phyloP scores from a whole-genome alignment of 306 rosid genomes.

The Adenanthera pavonina region DNA sequence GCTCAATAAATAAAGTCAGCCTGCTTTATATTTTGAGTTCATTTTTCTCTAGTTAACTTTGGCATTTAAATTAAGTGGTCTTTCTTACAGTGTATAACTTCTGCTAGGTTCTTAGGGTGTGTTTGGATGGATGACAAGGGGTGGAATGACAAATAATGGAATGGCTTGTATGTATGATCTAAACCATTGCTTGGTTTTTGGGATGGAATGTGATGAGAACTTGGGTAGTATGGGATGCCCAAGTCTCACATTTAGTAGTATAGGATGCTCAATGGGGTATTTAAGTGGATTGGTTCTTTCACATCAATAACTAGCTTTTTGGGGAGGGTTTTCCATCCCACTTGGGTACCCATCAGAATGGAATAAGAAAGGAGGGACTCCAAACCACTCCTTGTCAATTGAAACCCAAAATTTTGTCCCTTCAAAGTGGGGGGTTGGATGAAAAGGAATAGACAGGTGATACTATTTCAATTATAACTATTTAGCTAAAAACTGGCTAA shows the following conservation, averaged over 20 bases:
- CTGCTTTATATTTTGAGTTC: slow-evolving; percentile 22
- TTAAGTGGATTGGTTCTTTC: too few species aligned
- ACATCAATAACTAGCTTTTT: too few species aligned
- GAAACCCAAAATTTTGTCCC: neutral
- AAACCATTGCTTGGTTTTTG: neutral
- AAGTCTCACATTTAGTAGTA: too few species aligned
- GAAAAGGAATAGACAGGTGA: neutral
- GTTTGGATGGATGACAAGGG: neutral
- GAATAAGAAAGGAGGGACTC: neutral
- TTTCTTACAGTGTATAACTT: neutral
- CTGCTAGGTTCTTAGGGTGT: neutral
- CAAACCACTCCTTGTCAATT: neutral
- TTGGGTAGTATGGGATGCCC: too few species aligned
- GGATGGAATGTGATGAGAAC: neutral
- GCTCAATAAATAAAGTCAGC: neutral
- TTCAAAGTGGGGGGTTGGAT: neutral
- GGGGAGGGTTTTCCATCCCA: too few species aligned
- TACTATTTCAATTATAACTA: neutral
- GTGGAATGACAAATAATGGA: neutral
- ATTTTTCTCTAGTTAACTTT: neutral
- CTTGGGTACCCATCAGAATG: neutral
- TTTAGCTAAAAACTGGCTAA: neutral
- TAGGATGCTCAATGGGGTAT: too few species aligned
- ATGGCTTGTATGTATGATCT: neutral
- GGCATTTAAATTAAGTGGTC: slow-evolving; percentile 4